phyloP scores from a whole-genome alignment of 805 yeast species.

The Candida parachauliodes region DNA sequence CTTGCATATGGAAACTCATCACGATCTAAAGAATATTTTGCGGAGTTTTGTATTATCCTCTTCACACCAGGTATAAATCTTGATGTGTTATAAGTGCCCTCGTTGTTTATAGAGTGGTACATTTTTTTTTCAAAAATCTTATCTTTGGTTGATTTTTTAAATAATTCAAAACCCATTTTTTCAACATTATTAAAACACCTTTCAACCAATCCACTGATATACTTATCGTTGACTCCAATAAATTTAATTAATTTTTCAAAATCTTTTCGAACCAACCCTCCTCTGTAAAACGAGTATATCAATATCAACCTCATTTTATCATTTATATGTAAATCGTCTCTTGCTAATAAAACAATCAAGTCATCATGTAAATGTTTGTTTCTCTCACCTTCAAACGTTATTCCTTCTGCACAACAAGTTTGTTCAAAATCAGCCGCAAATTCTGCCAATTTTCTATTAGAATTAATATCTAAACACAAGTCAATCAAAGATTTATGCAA shows the following conservation, averaged over 20 bases:
- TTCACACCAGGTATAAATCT: conserved; percentile 71
- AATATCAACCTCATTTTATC: conserved; percentile 76
- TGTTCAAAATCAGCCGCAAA: conserved; percentile 82
- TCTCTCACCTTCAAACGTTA: conserved; percentile 62
- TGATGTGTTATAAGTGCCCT: conserved; percentile 58
- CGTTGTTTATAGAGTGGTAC: conserved; percentile 54
- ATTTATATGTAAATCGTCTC: conserved; percentile 46
- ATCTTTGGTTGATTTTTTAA: conserved; percentile 38
- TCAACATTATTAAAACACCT: conserved; percentile 40
- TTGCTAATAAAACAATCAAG: conserved; percentile 51
- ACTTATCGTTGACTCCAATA: conserved; percentile 41
- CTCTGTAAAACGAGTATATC: conserved; percentile 74
- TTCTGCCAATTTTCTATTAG: conserved; percentile 57
- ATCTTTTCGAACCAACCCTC: conserved; percentile 76
- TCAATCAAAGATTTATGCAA: conserved; percentile 61
- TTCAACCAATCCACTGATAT: conserved; percentile 57
- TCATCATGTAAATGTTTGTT: conserved; percentile 58
- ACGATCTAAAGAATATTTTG: conserved; percentile 52
- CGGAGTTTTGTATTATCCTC: conserved; percentile 49
- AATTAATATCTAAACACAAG: conserved; percentile 59
- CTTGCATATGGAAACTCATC: conserved; percentile 68
- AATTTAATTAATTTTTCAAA: conserved; percentile 63
- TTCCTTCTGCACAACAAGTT: conserved; percentile 69
- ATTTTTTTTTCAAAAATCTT: conserved; percentile 47
- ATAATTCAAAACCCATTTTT: conserved; percentile 54